phyloP scores from a whole-genome alignment of 2,329 filamentous ascomycete genomes.

The Reticulascus tulasneorum region DNA sequence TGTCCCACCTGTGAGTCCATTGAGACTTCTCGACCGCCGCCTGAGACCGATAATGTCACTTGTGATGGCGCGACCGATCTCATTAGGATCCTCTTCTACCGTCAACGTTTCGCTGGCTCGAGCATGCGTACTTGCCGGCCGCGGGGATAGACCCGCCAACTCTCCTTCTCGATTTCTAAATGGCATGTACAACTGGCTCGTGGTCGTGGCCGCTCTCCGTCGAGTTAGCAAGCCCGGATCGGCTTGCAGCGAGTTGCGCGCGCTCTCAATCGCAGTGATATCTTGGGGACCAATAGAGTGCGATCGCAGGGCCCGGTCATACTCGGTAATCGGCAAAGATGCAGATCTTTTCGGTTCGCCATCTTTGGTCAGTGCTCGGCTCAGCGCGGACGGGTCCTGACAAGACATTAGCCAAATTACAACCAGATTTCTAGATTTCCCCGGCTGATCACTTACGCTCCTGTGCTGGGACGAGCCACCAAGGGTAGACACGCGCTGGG shows the following conservation, averaged over 20 bases:
- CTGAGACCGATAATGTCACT: constrained; percentile 46
- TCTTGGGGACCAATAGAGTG: constrained; percentile 57
- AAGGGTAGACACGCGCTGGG: constrained; percentile 21
- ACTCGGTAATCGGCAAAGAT: constrained; percentile 58
- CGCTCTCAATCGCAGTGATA: constrained; percentile 48
- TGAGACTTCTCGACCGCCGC: constrained; percentile 57
- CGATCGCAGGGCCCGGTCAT: constrained; percentile 56
- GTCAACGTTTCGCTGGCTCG: constrained; percentile 36
- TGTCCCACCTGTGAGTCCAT: constrained; percentile 19
- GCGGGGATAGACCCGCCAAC: constrained; percentile 53
- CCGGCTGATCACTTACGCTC: constrained; percentile 41
- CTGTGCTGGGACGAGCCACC: constrained; percentile 35
- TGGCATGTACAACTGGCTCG: constrained; percentile 34
- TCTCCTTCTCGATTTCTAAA: constrained; percentile 35
- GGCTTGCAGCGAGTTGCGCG: constrained; percentile 48
- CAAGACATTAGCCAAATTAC: neutral
- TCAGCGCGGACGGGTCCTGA: constrained; percentile 36
- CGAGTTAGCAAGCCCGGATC: constrained; percentile 35
- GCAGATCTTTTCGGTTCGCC: constrained; percentile 49
- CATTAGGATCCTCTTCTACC: constrained; percentile 40
- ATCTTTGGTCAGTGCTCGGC: constrained; percentile 24
- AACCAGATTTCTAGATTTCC: constrained; percentile 1
- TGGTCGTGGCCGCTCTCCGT: constrained; percentile 35
- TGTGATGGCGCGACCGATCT: constrained; percentile 61
- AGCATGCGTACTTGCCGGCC: constrained; percentile 57